These are phyloP conservation scores for Cystoderma amianthinum DNA, from an alignment of 768 basidiomycete species.

Conservation along the genomic window DNA sequence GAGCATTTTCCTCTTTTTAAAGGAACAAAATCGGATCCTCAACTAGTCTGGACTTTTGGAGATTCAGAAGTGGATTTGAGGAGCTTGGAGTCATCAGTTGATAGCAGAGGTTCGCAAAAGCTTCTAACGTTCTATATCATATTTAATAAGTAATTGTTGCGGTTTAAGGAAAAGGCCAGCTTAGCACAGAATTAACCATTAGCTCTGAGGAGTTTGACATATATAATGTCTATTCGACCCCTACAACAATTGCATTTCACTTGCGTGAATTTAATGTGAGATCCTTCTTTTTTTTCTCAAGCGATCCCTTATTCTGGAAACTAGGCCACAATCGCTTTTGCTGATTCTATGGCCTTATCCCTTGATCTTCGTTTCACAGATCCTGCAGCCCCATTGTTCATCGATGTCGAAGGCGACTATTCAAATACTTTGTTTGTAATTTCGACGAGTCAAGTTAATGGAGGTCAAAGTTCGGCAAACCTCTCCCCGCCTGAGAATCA, in stretches of 20 bases:
- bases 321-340: slow-evolving; percentile 79
- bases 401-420: slow-evolving; percentile 66
- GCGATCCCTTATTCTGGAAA: background rate
- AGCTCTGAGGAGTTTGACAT: slow-evolving; percentile 77
- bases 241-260: slow-evolving; percentile 72
- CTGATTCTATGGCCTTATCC: slow-evolving; percentile 59
- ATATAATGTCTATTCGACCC: slow-evolving; percentile 58
- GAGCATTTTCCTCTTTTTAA: slow-evolving; percentile 72
- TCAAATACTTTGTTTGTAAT: slow-evolving; percentile 68
- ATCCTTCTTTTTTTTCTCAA: background rate
- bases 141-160: background rate
- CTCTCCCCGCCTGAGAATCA: slow-evolving; percentile 14
- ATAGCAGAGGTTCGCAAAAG: slow-evolving; percentile 49
- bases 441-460: slow-evolving; percentile 62
- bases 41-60: slow-evolving; percentile 76
- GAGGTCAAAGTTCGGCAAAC: slow-evolving; percentile 18
- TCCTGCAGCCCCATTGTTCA: slow-evolving; percentile 66
- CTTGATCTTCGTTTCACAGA: slow-evolving; percentile 75
- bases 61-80: slow-evolving; percentile 62
- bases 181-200: slow-evolving; percentile 72
- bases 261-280: slow-evolving; percentile 76
- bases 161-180: slow-evolving; percentile 43
- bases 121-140: background rate
- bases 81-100: slow-evolving; percentile 60
- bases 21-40: slow-evolving; percentile 63